Evolutionary conservation across 2,329 filamentous ascomycete genomes (phyloP).

Genomic region (Alternaria rosae): DNA sequence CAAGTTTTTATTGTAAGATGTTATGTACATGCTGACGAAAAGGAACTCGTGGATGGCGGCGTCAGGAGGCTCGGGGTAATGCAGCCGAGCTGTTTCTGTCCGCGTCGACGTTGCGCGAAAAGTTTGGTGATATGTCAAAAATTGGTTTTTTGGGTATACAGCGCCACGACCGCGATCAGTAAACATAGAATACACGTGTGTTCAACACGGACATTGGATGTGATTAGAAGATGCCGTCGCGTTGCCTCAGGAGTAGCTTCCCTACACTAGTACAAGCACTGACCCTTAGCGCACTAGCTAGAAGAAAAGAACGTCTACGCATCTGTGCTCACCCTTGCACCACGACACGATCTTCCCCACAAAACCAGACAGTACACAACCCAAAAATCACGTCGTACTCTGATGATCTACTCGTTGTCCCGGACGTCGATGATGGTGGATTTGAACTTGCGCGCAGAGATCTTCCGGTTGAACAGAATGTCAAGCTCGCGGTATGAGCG

Average conservation of each 20-base stretch:
- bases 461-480: slow-evolving; percentile 50
- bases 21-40: neutral
- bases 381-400: neutral
- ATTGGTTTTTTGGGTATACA: neutral
- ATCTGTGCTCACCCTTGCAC: neutral
- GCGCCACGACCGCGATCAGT: neutral
- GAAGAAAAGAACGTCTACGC: neutral
- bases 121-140: neutral
- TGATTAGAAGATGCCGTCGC: neutral
- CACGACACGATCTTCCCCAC: neutral
- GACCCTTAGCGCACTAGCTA: neutral
- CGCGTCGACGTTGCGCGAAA: neutral
- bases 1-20: neutral
- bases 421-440: slow-evolving; percentile 63
- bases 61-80: neutral
- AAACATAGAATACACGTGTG: neutral
- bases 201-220: neutral
- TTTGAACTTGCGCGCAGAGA: slow-evolving; percentile 64
- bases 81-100: neutral
- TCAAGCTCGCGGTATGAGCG: slow-evolving; percentile 60
- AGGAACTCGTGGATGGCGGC: neutral
- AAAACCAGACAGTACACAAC: neutral
- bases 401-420: slow-evolving; percentile 65
- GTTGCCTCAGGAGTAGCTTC: neutral
- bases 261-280: neutral